Base-by-base conservation (phyloP, 1,284 basidiomycete genomes). In the Rhodotorula mucilaginosa region DNA sequence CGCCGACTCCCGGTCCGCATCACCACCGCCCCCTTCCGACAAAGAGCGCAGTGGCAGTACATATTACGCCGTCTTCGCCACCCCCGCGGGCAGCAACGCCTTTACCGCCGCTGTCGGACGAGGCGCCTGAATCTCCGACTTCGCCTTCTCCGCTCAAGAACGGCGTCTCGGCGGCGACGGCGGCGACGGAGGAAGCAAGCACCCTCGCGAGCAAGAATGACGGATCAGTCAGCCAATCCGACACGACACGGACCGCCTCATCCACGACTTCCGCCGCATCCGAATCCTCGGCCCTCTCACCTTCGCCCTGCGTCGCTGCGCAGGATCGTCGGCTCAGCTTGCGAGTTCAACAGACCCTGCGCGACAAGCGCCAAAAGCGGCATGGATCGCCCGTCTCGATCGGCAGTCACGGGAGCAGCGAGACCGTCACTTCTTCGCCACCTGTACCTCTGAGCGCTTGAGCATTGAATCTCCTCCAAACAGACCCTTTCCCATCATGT, bases 261-360 rank as follows among this genome's bases (percentile, higher is more conserved):
- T 34, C 54, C 5, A 18, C 52, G 2, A 2, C 31, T 46, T 29
- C 66, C 3, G 3, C 58, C 44, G 21, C 52, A 48, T 58, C 54
- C 26, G 26, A 26, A 21, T 44, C 23, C 62, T 26, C 44, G 31
- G 16, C 56, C 46, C 3, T 29, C 7, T 59, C 64, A 0, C 64
- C 57, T 18, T 68, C 66, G 3, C 60, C 66, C 6, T 52, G 52
- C 48, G 34, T 58, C 26, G n/a, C 44, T 19, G 34, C 67, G 23
- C 54, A 64, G 21, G 67, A 63, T 12, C 67, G 67, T 15, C 54
- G 67, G 0, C 60, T 63, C 21, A 58, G 56, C 48, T 49, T 68
- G 21, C 52, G 67, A 12, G 67, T 68, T 5, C 54, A 62, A n/a
- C 67, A 64, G 47, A 26, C 51, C 18, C 21, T 68, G 48, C 34